Evolutionary conservation across 768 basidiomycete species (phyloP), one percentile per base, ranked within the genome.

Genomic region (Mycena galopus): DNA sequence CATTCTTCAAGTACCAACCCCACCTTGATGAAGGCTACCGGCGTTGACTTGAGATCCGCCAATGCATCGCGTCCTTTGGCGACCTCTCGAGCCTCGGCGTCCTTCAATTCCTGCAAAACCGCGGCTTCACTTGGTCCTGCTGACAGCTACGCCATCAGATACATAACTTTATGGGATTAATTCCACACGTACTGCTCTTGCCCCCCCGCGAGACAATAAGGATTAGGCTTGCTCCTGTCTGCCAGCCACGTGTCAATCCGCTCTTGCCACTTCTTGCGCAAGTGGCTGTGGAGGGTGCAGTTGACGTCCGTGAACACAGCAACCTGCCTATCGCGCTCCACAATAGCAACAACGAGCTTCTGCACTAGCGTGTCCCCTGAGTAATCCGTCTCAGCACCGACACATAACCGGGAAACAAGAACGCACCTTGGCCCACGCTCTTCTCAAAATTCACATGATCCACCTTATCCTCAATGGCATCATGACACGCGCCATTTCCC

Each of bases 361-460:
- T 61, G 33, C 21, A 44, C 10, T 12, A 76, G 29, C 1, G 68
- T 44, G 9, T 51, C 35, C 4, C 74, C 73, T 67, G 14, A 44
- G 42, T 44, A 44, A 17, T 17, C 42, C 2, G 6, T 17, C 12
- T 19, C 42, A 16, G 9, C 16, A 53, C n/a, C 25, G 7, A 27
- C 14, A 7, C 7, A 23, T 7, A 50, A 8, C 7, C n/a, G 35
- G 12, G 0, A 16, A 44, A 6, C 19, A 8, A 9, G 12, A 53
- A 21, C 65, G 4, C 47, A 72, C 70, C 73, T 58, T 72, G 55
- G 1, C 32, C 27, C 14, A 70, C 30, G 47, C 62, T 71, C 65
- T 74, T 74, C 58, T 67, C 64, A n/a, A 53, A 74, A 50, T 85
- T 80, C 23, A 61, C 44, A 32, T 78, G 77, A 19, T 65, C 69